phyloP scores from a whole-genome alignment of 1,139 yeast genomes.

The Sugiyamaella sp. region DNA sequence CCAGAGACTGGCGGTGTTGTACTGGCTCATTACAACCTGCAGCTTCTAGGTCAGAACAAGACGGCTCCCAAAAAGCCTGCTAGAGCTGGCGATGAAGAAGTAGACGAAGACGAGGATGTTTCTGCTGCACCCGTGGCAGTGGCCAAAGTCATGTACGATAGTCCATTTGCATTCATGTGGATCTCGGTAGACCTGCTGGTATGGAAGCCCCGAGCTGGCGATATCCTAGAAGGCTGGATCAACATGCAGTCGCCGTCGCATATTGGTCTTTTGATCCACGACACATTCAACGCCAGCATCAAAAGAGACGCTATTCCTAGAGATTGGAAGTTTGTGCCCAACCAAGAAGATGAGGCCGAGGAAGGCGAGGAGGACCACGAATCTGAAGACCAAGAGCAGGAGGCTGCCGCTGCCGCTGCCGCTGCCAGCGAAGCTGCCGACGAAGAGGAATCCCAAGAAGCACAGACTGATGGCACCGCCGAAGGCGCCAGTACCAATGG shows the following conservation, averaged over 20 bases:
- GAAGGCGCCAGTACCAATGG: constrained; percentile 18
- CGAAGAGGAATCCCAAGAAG: constrained; percentile 1
- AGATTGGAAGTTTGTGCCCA: constrained; percentile 81
- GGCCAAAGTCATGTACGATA: constrained; percentile 73
- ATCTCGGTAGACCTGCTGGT: constrained; percentile 77
- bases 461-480: background rate
- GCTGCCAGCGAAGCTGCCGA: constrained; percentile 10
- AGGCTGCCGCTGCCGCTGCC: background rate
- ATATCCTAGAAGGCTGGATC: constrained; percentile 78
- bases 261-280: constrained; percentile 86
- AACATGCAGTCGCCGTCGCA: constrained; percentile 96
- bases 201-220: constrained; percentile 90
- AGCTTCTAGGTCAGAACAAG: constrained; percentile 48
- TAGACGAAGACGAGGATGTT: constrained; percentile 24
- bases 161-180: constrained; percentile 92
- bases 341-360: constrained; percentile 60
- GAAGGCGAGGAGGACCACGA: constrained; percentile 18
- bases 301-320: constrained; percentile 81
- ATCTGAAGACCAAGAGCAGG: constrained; percentile 16
- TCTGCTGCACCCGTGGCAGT: constrained; percentile 45
- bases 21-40: constrained; percentile 70
- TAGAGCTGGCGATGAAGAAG: constrained; percentile 7
- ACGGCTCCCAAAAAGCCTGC: constrained; percentile 6
- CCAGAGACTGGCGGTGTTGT: constrained; percentile 79
- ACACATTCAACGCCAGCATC: constrained; percentile 92